Base-by-base conservation (phyloP, 164 flowering plant species). In the Litsea cubeba region DNA sequence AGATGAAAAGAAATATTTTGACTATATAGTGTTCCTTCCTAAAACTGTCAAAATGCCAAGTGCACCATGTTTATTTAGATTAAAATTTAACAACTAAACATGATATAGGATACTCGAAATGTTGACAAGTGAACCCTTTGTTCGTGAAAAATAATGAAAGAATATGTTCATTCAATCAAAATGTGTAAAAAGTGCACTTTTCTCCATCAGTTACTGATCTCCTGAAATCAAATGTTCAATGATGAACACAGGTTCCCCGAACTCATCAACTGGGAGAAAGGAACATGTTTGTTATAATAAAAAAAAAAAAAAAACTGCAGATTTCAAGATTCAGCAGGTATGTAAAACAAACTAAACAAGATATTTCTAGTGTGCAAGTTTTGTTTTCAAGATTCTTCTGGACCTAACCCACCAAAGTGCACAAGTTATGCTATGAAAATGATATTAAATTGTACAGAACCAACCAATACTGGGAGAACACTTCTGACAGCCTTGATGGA, bases 381-480 rank as follows among this genome's bases (percentile, higher is more conserved):
- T 70, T 51, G 18, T 1, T 50, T n/a, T 3, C 24, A 22, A 15
- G 26, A 70, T 15, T 25, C 12, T 40, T 51, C 12, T 50, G 17
- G 50, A 50, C 64, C 67, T 64, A 54, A 11, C 35, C 12, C 66
- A 32, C 30, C 32, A 65, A 66, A 60, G 23, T 75, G 0, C 15
- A 5, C 35, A 69, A 50, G 23, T 73, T 30, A 58, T 12, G 3
- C 23, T 51, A 20, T n/a, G 10, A 68, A 18, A 7, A 49, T 24
- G 28, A 65, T 2, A 51, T 17, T 12, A 25, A 24, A 67, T 66
- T 32, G 26, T 5, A 73, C 54, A 73, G 72, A 58, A 85, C 95
- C 12, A 71, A 96, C 98, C 98, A 87, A 72, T 83, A 84, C 57
- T 81, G 83, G 26, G 91, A 79, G 74, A 96, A 81, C n/a, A 86